These are phyloP conservation scores for Hyaloperonospora brassicae DNA, from an alignment of 352 stramenopile species.

Conservation along the genomic window DNA sequence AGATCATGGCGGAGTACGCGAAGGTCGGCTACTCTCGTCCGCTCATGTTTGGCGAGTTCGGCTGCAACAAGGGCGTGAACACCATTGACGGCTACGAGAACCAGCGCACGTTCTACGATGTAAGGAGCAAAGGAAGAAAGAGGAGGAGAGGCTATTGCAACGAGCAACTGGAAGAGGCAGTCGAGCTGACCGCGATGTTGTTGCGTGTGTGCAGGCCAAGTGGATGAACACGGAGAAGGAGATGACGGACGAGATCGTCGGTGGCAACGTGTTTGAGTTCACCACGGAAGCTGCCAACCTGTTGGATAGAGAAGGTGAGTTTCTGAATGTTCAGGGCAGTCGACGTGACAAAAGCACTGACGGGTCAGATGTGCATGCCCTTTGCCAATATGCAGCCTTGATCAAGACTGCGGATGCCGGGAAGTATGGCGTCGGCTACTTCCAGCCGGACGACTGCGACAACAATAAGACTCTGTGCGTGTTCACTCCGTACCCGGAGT, in stretches of 20 bases:
- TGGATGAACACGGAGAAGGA: conserved; percentile 72
- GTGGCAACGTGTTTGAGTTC: conserved; percentile 76
- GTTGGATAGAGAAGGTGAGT: neutral
- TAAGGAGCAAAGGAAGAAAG: conserved; percentile 72
- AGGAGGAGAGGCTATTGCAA: conserved; percentile 18
- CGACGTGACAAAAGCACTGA: too few species aligned
- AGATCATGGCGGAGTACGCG: too few species aligned
- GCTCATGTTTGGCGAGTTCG: conserved; percentile 39
- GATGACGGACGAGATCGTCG: conserved; percentile 57
- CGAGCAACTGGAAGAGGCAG: neutral
- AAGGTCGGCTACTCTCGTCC: neutral
- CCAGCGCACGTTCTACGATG: conserved; percentile 39
- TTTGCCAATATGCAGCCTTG: conserved; percentile 16
- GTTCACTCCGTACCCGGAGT: conserved; percentile 69
- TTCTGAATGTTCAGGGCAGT: too few species aligned
- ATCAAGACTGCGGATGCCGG: conserved; percentile 40
- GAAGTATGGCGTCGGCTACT: conserved; percentile 73
- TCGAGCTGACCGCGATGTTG: neutral
- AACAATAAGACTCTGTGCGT: conserved; percentile 40
- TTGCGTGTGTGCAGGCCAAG: conserved; percentile 29
- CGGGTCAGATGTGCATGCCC: too few species aligned
- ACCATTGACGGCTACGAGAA: conserved; percentile 61
- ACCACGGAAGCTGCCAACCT: conserved; percentile 33
- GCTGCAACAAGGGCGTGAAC: conserved; percentile 61
- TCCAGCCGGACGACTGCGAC: conserved; percentile 59